These are phyloP conservation scores for Sesbania bispinosa DNA, from an alignment of 306 rosid species.

Conservation along the genomic window DNA sequence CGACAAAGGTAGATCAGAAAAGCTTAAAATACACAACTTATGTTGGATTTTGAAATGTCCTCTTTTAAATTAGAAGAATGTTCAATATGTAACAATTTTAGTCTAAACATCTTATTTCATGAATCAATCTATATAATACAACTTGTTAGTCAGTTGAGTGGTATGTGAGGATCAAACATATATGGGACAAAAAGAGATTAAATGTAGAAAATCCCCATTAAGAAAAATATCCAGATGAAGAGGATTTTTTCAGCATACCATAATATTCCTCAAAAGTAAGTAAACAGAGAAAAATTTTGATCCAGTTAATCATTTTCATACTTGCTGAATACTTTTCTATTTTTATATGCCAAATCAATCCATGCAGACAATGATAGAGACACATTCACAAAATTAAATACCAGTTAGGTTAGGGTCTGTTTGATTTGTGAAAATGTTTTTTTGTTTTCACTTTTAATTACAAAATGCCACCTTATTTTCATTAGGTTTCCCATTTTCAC, in stretches of 20 bases:
- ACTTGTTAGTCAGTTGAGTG: background rate
- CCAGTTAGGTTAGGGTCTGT: background rate
- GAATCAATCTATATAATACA: background rate
- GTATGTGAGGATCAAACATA: background rate
- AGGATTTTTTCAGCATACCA: background rate
- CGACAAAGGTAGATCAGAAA: background rate
- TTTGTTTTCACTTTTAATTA: too few species aligned
- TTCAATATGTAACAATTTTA: background rate
- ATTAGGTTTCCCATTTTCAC: too few species aligned
- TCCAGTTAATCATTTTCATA: background rate
- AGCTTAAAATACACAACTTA: background rate
- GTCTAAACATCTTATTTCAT: background rate
- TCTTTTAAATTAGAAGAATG: background rate
- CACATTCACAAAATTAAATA: background rate
- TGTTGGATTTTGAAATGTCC: background rate
- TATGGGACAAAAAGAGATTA: conserved; percentile 26
- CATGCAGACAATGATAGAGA: background rate
- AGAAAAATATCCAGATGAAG: conserved; percentile 21
- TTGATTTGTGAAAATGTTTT: too few species aligned
- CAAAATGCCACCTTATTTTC: too few species aligned
- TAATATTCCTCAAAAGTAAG: conserved; percentile 10
- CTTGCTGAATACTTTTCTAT: background rate
- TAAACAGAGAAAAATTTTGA: background rate
- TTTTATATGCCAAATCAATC: background rate
- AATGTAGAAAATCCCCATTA: background rate